These are phyloP conservation scores for Rossbeevera mucosa DNA, from an alignment of 768 basidiomycete genomes.

Conservation along the genomic window DNA sequence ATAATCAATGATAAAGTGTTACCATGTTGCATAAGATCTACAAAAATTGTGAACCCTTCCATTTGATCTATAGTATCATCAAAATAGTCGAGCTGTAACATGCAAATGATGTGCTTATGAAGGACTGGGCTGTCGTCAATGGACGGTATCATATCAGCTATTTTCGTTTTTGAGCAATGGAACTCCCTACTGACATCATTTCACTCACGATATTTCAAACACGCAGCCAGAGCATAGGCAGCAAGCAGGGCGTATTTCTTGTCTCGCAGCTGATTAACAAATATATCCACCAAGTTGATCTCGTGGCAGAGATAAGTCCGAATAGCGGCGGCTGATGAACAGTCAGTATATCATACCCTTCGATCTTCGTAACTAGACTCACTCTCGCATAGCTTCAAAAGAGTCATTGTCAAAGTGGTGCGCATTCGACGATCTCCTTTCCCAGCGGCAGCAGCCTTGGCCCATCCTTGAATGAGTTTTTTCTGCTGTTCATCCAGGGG, in stretches of 20 bases:
- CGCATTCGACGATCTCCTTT: conserved; percentile 7
- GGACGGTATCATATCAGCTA: conserved; percentile 13
- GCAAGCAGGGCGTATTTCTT: conserved; percentile 17
- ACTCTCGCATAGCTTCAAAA: conserved; percentile 22
- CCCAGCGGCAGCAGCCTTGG: neutral
- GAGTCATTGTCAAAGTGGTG: conserved; percentile 20
- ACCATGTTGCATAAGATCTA: conserved; percentile 18
- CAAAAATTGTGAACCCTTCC: conserved; percentile 23
- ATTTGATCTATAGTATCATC: conserved; percentile 21
- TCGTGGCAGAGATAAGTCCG: conserved; percentile 7
- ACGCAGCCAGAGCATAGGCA: conserved; percentile 18
- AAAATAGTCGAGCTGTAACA: conserved; percentile 20
- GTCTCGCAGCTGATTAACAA: conserved; percentile 15
- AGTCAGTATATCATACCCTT: neutral
- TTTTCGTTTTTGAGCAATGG: neutral
- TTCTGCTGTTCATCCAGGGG: conserved; percentile 1
- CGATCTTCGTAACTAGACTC: neutral
- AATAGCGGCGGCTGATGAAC: conserved; percentile 4
- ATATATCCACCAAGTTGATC: conserved; percentile 1
- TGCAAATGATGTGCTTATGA: conserved; percentile 15
- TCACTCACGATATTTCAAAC: conserved; percentile 13
- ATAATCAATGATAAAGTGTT: neutral
- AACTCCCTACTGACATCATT: neutral
- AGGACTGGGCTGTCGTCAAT: too few species aligned
- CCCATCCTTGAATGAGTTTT: conserved; percentile 14